Base-by-base conservation (phyloP, 306 rosid genomes). In the Hylodesmum podocarpum region DNA sequence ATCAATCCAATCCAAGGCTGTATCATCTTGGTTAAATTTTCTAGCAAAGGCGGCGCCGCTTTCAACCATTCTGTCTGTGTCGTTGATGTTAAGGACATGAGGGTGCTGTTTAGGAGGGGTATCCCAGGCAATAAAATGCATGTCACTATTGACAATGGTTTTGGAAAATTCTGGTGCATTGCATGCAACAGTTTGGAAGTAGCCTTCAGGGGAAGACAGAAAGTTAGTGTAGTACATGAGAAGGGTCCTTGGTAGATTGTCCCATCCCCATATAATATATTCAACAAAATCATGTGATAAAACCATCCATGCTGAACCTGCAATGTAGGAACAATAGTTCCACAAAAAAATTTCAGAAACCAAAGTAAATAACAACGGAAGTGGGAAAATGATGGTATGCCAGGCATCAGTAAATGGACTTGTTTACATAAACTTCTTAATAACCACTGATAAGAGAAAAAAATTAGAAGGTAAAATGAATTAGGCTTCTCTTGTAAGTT, bases 271-370 rank as follows among this genome's bases (percentile, higher is more conserved):
- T 4, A 95, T 51, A 9, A 88, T 75, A 54, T 84, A 95, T 80
- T 95, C 99, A 16, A 90, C 90, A 28, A 95, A 95, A 22, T 88
- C 82, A 12, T 83, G 92, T 5, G 99, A 92, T 31, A 95, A 73
- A 59, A 92, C 90, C 97, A 87, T 84, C 99, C 99, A 95, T 15
- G 99, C 99, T 2, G 99, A 95, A 71, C 99, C 99, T 95, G 89
- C 85, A 76, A 83, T 50, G 55, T 41, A 76, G 73, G 69, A 15
- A 33, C 44, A 70, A 76, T 50, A 33, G 70, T 66, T 58, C 47
- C 21, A 64, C 57, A 61, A 25, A 39, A 21, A 59, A 57, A 15
- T 12, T 40, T 33, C 12, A 63, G 25, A 70, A 63, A 40, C 29
- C 28, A 46, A 44, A n/a, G 22, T 47, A 58, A 43, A 77, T 39